Evolutionary conservation across 257 asterid genomes (phyloP).

Genomic region (Lycium barbarum): DNA sequence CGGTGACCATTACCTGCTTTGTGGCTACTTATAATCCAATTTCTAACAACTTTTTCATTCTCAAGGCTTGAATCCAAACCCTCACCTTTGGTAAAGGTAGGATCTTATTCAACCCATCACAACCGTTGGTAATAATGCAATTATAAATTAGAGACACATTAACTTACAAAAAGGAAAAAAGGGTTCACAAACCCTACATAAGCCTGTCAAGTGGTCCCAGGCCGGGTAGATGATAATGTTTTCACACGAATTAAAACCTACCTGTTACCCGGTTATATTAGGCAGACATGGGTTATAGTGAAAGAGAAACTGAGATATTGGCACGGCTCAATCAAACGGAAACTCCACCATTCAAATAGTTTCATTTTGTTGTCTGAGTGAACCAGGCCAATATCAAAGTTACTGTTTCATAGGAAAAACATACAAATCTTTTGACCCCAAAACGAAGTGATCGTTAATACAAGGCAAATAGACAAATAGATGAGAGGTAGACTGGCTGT

Average conservation of each 20-base stretch:
- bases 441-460: background rate
- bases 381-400: slow-evolving; percentile 60
- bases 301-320: slow-evolving; percentile 49
- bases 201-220: no score
- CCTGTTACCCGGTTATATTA: background rate
- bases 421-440: background rate
- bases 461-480: background rate
- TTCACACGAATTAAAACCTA: background rate
- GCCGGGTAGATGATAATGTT: background rate
- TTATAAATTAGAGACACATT: background rate
- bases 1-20: no score
- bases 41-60: background rate
- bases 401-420: slow-evolving; percentile 30
- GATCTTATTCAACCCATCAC: background rate
- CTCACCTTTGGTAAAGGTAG: background rate
- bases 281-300: background rate
- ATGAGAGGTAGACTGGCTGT: background rate
- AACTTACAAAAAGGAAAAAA: background rate
- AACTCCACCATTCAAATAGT: slow-evolving; percentile 13
- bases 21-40: background rate
- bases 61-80: background rate
- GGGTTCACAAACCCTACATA: background rate
- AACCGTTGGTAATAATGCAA: background rate
- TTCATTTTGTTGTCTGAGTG: slow-evolving; percentile 46
- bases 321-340: slow-evolving; percentile 62